Conservation (phyloP, 1,284 basidiomycete species). For the Papiliotrema laurentii region DNA sequence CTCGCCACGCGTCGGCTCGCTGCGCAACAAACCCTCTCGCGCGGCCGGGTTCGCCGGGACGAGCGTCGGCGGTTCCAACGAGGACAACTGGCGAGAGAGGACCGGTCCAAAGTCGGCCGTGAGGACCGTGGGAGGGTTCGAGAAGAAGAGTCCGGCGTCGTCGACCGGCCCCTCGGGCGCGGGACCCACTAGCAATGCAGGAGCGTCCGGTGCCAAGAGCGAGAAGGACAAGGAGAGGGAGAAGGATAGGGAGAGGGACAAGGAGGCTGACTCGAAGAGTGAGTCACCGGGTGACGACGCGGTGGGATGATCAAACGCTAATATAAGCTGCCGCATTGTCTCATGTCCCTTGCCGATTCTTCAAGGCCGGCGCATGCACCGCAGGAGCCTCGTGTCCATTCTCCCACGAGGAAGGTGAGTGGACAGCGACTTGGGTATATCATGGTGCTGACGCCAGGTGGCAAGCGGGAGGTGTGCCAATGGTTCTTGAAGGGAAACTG, state of each 20-base stretch:
- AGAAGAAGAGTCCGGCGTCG: constrained; percentile 3
- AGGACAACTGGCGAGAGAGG: constrained; percentile 10
- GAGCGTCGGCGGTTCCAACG: neutral
- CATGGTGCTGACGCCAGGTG: constrained; percentile 45
- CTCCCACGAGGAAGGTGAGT: constrained; percentile 59
- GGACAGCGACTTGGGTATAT: neutral
- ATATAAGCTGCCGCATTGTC: constrained; percentile 55
- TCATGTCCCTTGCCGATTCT: constrained; percentile 98
- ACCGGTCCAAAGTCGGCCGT: constrained; percentile 8
- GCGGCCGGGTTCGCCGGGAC: constrained; percentile 5
- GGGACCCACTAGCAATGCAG: neutral
- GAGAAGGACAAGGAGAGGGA: neutral
- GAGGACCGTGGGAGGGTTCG: constrained; percentile 18
- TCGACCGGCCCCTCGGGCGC: neutral
- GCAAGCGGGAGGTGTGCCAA: constrained; percentile 85
- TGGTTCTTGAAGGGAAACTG: constrained; percentile 85
- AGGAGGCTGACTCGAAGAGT: neutral
- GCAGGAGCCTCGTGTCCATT: constrained; percentile 94
- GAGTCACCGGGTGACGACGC: neutral
- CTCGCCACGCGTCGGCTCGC: constrained; percentile 2
- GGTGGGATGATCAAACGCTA: neutral
- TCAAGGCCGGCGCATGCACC: constrained; percentile 86
- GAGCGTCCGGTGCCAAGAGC: neutral
- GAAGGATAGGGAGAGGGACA: neutral
- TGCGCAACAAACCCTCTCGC: neutral